These are phyloP conservation scores for Suillus ampliporus DNA, from an alignment of 768 basidiomycete species.

Conservation along the genomic window DNA sequence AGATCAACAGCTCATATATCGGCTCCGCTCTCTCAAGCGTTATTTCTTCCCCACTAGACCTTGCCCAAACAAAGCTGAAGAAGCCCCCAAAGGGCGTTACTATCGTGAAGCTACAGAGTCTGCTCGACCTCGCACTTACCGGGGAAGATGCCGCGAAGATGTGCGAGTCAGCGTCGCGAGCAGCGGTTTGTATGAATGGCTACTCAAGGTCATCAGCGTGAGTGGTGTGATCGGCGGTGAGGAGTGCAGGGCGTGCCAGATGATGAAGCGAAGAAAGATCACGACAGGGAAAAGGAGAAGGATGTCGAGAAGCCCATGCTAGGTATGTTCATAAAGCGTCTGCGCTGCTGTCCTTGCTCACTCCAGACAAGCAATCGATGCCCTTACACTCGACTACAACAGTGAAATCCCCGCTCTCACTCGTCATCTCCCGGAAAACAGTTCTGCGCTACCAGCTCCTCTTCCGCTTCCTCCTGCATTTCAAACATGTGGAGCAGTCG, in stretches of 20 bases:
- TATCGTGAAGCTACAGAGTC: constrained; percentile 89
- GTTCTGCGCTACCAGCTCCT: constrained; percentile 95
- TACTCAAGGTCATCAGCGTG: constrained; percentile 88
- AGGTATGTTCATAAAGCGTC: constrained; percentile 46
- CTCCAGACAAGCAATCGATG: constrained; percentile 76
- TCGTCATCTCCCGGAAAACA: constrained; percentile 96
- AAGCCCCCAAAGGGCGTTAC: constrained; percentile 86
- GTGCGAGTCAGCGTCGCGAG: constrained; percentile 84
- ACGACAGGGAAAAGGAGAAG: constrained; percentile 63
- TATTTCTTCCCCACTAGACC: constrained; percentile 98
- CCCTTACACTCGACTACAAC: constrained; percentile 88
- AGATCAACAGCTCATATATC: constrained; percentile 89
- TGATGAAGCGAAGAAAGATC: constrained; percentile 48
- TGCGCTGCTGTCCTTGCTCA: constrained; percentile 5
- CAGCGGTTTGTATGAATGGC: constrained; percentile 91
- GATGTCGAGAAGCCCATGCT: constrained; percentile 81
- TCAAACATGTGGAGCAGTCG: constrained; percentile 92
- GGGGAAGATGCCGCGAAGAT: constrained; percentile 83
- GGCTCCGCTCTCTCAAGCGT: constrained; percentile 92
- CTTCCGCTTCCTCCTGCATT: constrained; percentile 94
- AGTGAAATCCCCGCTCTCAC: constrained; percentile 96
- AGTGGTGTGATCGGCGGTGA: constrained; percentile 73
- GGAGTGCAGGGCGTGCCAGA: constrained; percentile 54
- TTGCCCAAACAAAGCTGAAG: constrained; percentile 81
- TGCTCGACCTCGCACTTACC: constrained; percentile 88